A percentile compares a stretch with the other conserved stretches of the same genome.
These are phyloP conservation scores for Pythium sp. DNA, from an alignment of 352 stramenopile species.

Conservation along the genomic window DNA sequence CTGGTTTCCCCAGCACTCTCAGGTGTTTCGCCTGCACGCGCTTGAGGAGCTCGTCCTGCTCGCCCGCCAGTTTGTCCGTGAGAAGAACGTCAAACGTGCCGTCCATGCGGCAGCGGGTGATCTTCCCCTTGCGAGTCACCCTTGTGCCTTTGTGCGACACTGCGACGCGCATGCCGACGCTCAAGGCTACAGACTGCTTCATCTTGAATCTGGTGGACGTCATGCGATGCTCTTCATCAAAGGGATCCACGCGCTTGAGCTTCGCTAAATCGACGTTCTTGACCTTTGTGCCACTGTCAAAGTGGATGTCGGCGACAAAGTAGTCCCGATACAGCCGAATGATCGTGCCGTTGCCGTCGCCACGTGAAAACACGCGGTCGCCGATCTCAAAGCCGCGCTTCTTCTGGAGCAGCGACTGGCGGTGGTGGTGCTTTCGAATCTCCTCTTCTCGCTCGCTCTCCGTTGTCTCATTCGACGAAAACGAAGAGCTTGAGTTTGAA, in stretches of 20 bases:
- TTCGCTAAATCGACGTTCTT: conserved; percentile 62
- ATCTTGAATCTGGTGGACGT: background rate
- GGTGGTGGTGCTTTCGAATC: background rate
- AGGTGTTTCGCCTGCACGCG: conserved; percentile 33
- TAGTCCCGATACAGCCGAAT: conserved; percentile 64
- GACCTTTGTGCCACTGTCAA: conserved; percentile 48
- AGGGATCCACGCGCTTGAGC: conserved; percentile 23
- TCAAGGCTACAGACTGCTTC: background rate
- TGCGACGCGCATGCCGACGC: conserved; percentile 31
- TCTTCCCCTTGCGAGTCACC: conserved; percentile 40
- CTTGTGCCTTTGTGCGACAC: conserved; percentile 55
- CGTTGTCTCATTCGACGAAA: conserved; percentile 9
- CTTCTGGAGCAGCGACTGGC: background rate
- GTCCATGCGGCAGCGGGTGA: conserved; percentile 50
- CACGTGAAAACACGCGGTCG: conserved; percentile 40
- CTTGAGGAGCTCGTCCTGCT: conserved; percentile 33
- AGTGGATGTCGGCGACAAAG: conserved; percentile 67
- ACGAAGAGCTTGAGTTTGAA: conserved; percentile 3
- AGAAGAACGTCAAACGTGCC: conserved; percentile 60
- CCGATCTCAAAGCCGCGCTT: conserved; percentile 42
- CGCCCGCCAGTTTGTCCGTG: conserved; percentile 38
- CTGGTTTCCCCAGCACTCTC: conserved; percentile 19
- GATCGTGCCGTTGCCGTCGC: conserved; percentile 45
- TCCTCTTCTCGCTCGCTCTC: conserved; percentile 13
- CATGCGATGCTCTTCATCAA: conserved; percentile 1